Base-by-base conservation (phyloP, 2,329 filamentous ascomycete species). In the Botryotinia calthae region DNA sequence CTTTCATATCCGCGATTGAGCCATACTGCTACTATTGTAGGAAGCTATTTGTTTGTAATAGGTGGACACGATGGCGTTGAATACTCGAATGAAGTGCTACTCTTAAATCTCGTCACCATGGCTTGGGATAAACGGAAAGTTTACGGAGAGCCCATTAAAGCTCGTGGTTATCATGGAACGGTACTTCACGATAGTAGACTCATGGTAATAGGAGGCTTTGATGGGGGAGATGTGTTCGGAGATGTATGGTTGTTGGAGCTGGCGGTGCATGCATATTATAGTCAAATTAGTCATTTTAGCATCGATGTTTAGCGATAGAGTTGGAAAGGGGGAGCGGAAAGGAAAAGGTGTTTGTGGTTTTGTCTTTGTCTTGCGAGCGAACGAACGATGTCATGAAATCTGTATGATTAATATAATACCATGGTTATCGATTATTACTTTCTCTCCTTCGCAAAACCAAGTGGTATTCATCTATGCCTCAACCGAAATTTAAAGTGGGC, bases 21-120 rank as follows among this genome's bases (percentile, higher is more conserved):
- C 37, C 90, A 92, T 79, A 91, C 90, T 40, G 87, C 90, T 59
- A 92, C 90, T 28, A 87, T 92, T 59, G 89, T 92, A 22, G 90
- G 90, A 25, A 90, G 88, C 7, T 92, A 91, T 78, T 84, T 92
- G 1, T 92, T 92, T 76, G 88, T 92, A 28, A 85, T 92, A 20
- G 90, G 90, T 63, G 90, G 90, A 40, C 90, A 92, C 81, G 90
- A 92, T 80, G 90, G 90, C 65, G 87, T 86, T 78, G 89, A 91
- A 79, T 92, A 92, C 82, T 88, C 86, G 72, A 90, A 90, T 81
- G 89, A 92, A 76, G 87, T 92, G 64, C 83, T 92, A 72, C 83
- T 92, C 68, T 84, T 92, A 46, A 92, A 92, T 79, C 84, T 92
- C 9, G 90, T 92, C 48, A 92, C 89, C 58, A 92, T 92, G 90